These are phyloP conservation scores for Cordyceps tenuipes DNA, from an alignment of 2,329 filamentous ascomycete genomes.

Conservation along the genomic window DNA sequence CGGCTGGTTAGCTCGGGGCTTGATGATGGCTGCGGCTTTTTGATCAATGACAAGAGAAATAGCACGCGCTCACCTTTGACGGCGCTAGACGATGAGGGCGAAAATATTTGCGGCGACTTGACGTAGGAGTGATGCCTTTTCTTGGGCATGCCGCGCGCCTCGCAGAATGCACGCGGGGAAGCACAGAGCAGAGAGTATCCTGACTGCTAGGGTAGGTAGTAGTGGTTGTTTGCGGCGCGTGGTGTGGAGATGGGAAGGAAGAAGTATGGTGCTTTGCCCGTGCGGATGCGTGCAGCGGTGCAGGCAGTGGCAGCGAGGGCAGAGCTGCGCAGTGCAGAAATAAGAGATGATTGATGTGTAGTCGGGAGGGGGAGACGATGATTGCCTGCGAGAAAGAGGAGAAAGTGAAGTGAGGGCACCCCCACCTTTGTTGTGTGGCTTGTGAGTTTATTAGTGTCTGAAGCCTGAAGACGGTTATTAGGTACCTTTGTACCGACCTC, in stretches of 20 bases:
- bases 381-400: not conserved
- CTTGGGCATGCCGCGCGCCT: slow-evolving; percentile 47
- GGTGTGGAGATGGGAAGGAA: no score
- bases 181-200: not conserved
- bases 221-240: no score
- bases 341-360: not conserved
- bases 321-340: not conserved
- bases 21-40: not conserved
- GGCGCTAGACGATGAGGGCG: slow-evolving; percentile 33
- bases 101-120: slow-evolving; percentile 43
- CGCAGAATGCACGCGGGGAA: not conserved
- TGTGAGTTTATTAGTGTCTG: no score
- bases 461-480: no score
- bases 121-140: slow-evolving; percentile 52
- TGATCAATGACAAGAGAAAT: slow-evolving; percentile 14
- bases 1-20: slow-evolving; percentile 17
- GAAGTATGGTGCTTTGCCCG: not conserved
- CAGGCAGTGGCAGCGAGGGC: not conserved
- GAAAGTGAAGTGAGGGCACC: not conserved
- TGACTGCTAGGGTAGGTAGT: no score
- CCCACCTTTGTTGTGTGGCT: not conserved
- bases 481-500: no score
- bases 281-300: not conserved
- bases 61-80: slow-evolving; percentile 1
- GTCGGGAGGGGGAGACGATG: not conserved